These are phyloP conservation scores for Leishmania mexicana DNA, from an alignment of 208 protist genomes.

Conservation along the genomic window DNA sequence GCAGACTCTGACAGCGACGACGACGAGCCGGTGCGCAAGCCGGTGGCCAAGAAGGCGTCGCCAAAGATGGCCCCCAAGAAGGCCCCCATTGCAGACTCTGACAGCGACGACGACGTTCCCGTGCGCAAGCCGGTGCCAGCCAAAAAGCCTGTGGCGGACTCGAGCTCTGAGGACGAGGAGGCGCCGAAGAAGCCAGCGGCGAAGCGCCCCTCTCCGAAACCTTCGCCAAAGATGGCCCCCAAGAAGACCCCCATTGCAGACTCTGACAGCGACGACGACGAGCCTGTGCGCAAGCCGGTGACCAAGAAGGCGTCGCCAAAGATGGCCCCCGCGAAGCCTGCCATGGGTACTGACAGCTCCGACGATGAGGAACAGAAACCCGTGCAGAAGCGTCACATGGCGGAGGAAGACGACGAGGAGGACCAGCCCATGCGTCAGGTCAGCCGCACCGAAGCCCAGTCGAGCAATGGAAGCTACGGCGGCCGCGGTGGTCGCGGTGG, in stretches of 20 bases:
- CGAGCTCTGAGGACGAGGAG: constrained; percentile 24
- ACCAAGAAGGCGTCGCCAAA: constrained; percentile 32
- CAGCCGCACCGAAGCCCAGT: constrained; percentile 41
- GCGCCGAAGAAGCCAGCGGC: constrained; percentile 23
- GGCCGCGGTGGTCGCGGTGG: constrained; percentile 49
- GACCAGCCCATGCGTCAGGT: constrained; percentile 48
- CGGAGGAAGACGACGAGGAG: constrained; percentile 24
- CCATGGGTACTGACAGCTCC: constrained; percentile 36
- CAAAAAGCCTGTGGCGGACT: constrained; percentile 4
- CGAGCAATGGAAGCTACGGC: constrained; percentile 32
- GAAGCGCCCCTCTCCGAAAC: constrained; percentile 22
- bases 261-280: constrained; percentile 62
- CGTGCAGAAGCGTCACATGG: constrained; percentile 23
- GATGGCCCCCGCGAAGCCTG: constrained; percentile 42
- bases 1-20: constrained; percentile 43
- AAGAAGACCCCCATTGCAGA: constrained; percentile 45
- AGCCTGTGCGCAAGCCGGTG: constrained; percentile 40
- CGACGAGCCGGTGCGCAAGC: constrained; percentile 53
- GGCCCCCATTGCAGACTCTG: constrained; percentile 30
- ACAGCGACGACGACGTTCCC: constrained; percentile 54
- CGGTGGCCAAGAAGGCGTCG: constrained; percentile 46
- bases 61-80: constrained; percentile 51
- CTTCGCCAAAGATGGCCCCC: constrained; percentile 39
- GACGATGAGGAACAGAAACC: constrained; percentile 33
- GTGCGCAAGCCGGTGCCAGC: constrained; percentile 43